Evolutionary conservation across 2,329 filamentous ascomycete species (phyloP).

Genomic region (Colletotrichum tofieldiae): DNA sequence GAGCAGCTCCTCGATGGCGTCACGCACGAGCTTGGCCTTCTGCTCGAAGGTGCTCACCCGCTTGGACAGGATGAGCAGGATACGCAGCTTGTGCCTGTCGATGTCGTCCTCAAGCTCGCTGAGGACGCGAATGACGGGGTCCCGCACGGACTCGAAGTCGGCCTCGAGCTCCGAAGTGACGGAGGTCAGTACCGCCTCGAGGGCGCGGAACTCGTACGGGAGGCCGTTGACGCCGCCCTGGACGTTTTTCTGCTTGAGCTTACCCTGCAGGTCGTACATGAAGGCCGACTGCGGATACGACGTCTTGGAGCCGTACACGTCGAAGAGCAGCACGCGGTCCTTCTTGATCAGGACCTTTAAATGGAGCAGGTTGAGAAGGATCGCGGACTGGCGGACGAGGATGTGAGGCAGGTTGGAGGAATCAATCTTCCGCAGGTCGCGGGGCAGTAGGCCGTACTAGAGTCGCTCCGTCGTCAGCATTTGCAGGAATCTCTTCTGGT

Average conservation of each 20-base stretch:
- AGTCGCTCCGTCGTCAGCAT: conserved; percentile 18
- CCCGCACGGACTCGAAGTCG: conserved; percentile 93
- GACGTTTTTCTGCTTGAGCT: conserved; percentile 84
- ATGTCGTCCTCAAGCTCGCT: conserved; percentile 96
- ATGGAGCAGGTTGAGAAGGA: conserved; percentile 96
- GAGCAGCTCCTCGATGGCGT: conserved; percentile 94
- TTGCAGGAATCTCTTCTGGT: not conserved
- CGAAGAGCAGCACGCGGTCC: conserved; percentile 94
- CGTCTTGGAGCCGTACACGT: conserved; percentile 94
- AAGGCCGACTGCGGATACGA: conserved; percentile 97
- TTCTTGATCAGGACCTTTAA: conserved; percentile 96
- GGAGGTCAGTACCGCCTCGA: conserved; percentile 95
- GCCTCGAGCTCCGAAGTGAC: conserved; percentile 93
- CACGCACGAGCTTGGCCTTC: conserved; percentile 92
- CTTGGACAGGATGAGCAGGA: conserved; percentile 94
- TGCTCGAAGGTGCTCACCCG: conserved; percentile 97
- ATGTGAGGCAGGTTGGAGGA: conserved; percentile 96
- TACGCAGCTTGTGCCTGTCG: conserved; percentile 91
- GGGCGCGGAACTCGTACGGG: conserved; percentile 95
- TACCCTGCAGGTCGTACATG: conserved; percentile 97
- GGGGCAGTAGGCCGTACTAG: conserved; percentile 91
- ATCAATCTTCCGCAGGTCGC: conserved; percentile 97
- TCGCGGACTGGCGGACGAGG: conserved; percentile 91
- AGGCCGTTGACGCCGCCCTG: conserved; percentile 73
- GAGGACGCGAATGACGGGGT: conserved; percentile 91